Percentiles rank a stretch among this genome's conserved stretches.
Evolutionary conservation across 1,139 yeast genomes (phyloP).

Genomic region (Yamadazyma blattariae): DNA sequence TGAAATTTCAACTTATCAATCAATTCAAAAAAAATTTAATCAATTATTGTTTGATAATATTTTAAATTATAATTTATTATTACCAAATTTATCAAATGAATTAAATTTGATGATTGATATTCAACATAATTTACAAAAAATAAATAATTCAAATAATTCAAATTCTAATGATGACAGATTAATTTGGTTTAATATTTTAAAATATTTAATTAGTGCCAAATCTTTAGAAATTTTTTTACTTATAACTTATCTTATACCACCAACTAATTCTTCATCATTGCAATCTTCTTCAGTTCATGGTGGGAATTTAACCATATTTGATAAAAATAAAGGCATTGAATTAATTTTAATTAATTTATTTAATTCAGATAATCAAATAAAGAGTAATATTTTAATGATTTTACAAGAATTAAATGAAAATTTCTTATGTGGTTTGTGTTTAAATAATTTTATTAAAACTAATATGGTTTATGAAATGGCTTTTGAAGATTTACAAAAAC

Average conservation of each 20-base stretch:
- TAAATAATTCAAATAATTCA: slow-evolving; percentile 18
- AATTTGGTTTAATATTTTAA: slow-evolving; percentile 46
- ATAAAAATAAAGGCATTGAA: slow-evolving; percentile 48
- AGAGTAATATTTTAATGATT: slow-evolving; percentile 42
- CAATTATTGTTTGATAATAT: slow-evolving; percentile 32
- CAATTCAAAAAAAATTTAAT: slow-evolving; percentile 37
- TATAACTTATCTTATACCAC: slow-evolving; percentile 44
- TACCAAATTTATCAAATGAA: slow-evolving; percentile 42
- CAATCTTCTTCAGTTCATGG: slow-evolving; percentile 41
- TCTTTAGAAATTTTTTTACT: slow-evolving; percentile 41
- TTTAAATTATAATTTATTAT: slow-evolving; percentile 31
- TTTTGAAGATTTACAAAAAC: slow-evolving; percentile 29
- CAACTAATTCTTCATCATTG: slow-evolving; percentile 39
- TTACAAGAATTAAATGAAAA: slow-evolving; percentile 46
- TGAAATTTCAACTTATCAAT: slow-evolving; percentile 45
- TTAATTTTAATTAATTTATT: slow-evolving; percentile 34
- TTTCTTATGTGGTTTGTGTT: slow-evolving; percentile 48
- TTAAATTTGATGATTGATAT: slow-evolving; percentile 44
- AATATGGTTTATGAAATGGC: slow-evolving; percentile 45
- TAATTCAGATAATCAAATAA: slow-evolving; percentile 37
- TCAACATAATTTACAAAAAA: slow-evolving; percentile 42
- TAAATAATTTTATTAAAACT: slow-evolving; percentile 34
- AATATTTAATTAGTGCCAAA: slow-evolving; percentile 44
- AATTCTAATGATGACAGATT: slow-evolving; percentile 19
- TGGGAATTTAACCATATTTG: slow-evolving; percentile 43